Base-by-base conservation (phyloP, 352 stramenopile species). In the Globisporangium rhizosaccharum region DNA sequence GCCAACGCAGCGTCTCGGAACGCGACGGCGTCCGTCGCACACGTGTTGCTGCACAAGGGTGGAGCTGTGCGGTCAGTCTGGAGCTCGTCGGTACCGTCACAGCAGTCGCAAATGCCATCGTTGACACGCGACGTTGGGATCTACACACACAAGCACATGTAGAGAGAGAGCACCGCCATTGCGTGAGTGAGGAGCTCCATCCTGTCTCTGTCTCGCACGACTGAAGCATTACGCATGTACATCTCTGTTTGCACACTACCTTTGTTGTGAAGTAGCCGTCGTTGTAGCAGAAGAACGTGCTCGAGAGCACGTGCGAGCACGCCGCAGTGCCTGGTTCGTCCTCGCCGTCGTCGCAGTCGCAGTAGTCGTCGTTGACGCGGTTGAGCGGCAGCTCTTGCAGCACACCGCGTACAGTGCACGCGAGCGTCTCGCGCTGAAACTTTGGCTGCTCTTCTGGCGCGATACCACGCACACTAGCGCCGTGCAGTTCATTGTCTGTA, bases 81-180 rank as follows among this genome's bases (percentile, higher is more conserved):
- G 49, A 68, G 70, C 62, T 99, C 96, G 60, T 99, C 96, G 15
- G 81, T 83, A 12, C 96, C 97, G 66, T 99, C 95, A 58, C 97
- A 99, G 71, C 97, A 99, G 78, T 99, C 96, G 65, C 97, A 99
- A 56, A 99, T 82, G 11, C 90, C 92, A 68, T 99, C 97, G 46
- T 96, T 71, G 26, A 99, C 65, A 17, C 85, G 70, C 1, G 88
- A 97, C 6, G 83, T 83, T 12, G 88, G 82, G 41, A 90, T 85
- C 65, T 85, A 25, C 18, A 20, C 11, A 18, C 23, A 56, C 7
- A 33, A 6, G 6, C 41, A 20, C 14, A 45, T 5, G 14, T 3
- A 18, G 9, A 45, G 0, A n/a, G 15, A 39, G 42, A 14, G 7
- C 33, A 11, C 9, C 33, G 8, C 1, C 9, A 9, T 10, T 12